phyloP scores from a whole-genome alignment of 371 early-diverging fungal genomes.

The Dichotomocladium elegans region DNA sequence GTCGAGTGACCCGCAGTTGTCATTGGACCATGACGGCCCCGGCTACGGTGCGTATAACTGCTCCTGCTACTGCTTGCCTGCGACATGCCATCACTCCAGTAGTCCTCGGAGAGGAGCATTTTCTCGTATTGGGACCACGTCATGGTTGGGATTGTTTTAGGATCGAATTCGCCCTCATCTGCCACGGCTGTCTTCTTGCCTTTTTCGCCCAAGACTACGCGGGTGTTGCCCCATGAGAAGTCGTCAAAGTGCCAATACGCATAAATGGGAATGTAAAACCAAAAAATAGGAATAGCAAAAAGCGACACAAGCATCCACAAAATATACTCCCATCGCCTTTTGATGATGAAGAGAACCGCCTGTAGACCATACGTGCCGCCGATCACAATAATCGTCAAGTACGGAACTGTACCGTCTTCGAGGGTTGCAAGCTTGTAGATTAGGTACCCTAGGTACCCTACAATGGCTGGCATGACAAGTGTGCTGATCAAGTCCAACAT shows the following conservation, averaged over 20 bases:
- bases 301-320: slow-evolving; percentile 94
- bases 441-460: slow-evolving; percentile 79
- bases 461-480: slow-evolving; percentile 87
- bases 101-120: slow-evolving; percentile 52
- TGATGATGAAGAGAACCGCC: slow-evolving; percentile 79
- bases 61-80: slow-evolving; percentile 24
- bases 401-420: slow-evolving; percentile 34
- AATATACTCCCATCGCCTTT: slow-evolving; percentile 86
- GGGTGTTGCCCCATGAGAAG: slow-evolving; percentile 97
- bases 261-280: slow-evolving; percentile 79
- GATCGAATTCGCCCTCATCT: slow-evolving; percentile 51
- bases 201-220: slow-evolving; percentile 76
- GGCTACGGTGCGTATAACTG: slow-evolving; percentile 14
- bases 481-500: slow-evolving; percentile 92
- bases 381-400: slow-evolving; percentile 60
- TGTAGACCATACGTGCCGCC: slow-evolving; percentile 82
- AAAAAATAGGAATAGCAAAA: slow-evolving; percentile 80
- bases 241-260: slow-evolving; percentile 97
- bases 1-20: no score
- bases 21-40: background rate
- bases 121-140: slow-evolving; percentile 89
- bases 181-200: slow-evolving; percentile 61
- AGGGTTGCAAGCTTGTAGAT: slow-evolving; percentile 51
- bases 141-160: slow-evolving; percentile 59
- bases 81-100: slow-evolving; percentile 31